Percentiles rank a stretch among this genome's conserved stretches.
Evolutionary conservation across 2,329 filamentous ascomycete species (phyloP).

Genomic region (Aspergillus hiratsukae): DNA sequence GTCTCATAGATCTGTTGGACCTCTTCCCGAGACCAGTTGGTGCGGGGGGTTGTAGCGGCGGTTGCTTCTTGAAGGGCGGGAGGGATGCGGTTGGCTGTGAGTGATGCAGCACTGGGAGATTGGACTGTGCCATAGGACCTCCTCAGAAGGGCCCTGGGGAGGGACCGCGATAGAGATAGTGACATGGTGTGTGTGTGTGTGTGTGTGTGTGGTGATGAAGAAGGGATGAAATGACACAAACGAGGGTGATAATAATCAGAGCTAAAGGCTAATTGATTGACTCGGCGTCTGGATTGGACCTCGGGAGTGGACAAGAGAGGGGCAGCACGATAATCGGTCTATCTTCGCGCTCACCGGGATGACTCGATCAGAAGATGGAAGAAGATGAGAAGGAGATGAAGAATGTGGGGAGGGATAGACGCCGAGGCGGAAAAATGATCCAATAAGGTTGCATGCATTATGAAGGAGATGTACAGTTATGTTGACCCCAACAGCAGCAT

Average conservation of each 20-base stretch:
- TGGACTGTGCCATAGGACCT: conserved; percentile 40
- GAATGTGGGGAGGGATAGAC: background rate
- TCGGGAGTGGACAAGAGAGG: background rate
- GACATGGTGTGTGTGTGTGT: conserved; percentile 20
- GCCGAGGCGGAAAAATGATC: background rate
- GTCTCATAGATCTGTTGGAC: conserved; percentile 77
- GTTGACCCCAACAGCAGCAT: too few species aligned
- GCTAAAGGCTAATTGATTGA: background rate
- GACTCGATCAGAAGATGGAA: background rate
- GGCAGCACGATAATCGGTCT: background rate
- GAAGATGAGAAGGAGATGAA: background rate
- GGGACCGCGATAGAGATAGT: conserved; percentile 23
- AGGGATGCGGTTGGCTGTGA: conserved; percentile 27
- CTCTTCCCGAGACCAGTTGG: conserved; percentile 76
- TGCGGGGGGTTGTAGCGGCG: conserved; percentile 49
- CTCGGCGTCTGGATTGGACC: background rate
- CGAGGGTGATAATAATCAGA: background rate
- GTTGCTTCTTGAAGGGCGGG: conserved; percentile 33
- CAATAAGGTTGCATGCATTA: background rate
- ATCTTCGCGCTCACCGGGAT: background rate
- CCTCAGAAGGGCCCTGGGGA: conserved; percentile 25
- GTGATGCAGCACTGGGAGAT: conserved; percentile 27
- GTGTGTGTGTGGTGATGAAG: background rate
- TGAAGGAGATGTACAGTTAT: background rate
- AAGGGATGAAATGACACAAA: background rate